phyloP scores from a whole-genome alignment of 23 red algal genomes.

The Rhodosorus marinus region DNA sequence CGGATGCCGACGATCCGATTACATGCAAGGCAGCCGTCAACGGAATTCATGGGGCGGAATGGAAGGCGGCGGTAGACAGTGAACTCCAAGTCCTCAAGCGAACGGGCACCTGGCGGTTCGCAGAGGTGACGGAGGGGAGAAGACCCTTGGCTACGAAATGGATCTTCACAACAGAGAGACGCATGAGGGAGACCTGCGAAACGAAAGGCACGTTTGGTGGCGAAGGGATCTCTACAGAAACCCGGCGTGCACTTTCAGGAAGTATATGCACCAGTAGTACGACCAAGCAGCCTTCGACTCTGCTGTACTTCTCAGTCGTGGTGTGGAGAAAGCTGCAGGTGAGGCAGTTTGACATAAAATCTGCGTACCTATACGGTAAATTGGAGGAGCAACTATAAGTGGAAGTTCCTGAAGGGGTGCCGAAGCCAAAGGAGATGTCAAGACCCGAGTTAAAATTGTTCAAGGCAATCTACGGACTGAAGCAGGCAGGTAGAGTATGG shows the following conservation, averaged over 20 bases:
- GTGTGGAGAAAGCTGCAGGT: not conserved
- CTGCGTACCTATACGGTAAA: conserved; percentile 16
- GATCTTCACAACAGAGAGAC: conserved; percentile 6
- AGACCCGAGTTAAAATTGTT: not conserved
- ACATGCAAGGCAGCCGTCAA: not conserved
- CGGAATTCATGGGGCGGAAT: not conserved
- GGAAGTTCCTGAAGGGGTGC: not conserved
- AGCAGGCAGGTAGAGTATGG: conserved; percentile 9
- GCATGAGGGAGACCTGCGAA: not conserved
- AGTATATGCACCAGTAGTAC: conserved; percentile 3
- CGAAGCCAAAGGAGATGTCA: not conserved
- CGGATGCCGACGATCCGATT: conserved; percentile 1
- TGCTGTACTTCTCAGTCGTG: not conserved
- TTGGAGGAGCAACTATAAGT: conserved; percentile 5
- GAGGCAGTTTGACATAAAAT: conserved; percentile 8
- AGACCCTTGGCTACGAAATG: conserved; percentile 1
- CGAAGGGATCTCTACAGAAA: conserved; percentile 1
- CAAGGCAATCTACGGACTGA: conserved; percentile 15
- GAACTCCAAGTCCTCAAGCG: conserved; percentile 1
- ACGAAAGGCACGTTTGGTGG: conserved; percentile 5
- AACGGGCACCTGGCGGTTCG: not conserved
- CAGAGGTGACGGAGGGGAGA: not conserved
- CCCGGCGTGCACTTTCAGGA: conserved; percentile 6
- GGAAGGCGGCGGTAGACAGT: not conserved
- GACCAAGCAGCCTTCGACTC: not conserved